Evolutionary conservation across 1,284 basidiomycete genomes (phyloP).

Genomic region (Austroboletus niveus): DNA sequence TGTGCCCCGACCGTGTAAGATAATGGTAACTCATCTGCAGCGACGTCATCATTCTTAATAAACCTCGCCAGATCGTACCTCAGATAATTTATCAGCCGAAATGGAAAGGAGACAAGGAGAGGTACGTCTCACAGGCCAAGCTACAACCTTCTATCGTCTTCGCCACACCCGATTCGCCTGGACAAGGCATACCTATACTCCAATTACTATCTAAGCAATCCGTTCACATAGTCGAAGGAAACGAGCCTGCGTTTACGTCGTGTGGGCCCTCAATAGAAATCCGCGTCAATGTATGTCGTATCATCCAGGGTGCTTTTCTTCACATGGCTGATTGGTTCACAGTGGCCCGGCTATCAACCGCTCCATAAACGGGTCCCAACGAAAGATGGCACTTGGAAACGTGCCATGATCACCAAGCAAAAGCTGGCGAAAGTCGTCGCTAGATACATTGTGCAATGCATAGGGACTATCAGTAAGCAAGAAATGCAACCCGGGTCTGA

Average conservation of each 20-base stretch:
- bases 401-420: constrained; percentile 59
- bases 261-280: constrained; percentile 70
- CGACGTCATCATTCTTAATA: constrained; percentile 15
- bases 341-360: constrained; percentile 72
- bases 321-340: background rate
- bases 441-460: constrained; percentile 41
- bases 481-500: constrained; percentile 10
- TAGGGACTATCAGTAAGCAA: constrained; percentile 2
- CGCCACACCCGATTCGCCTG: constrained; percentile 43
- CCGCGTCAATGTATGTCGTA: constrained; percentile 36
- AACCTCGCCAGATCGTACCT: constrained; percentile 48
- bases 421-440: constrained; percentile 62
- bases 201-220: constrained; percentile 44
- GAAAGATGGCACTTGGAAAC: constrained; percentile 65
- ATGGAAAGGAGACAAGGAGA: constrained; percentile 61
- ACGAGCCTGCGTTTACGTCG: constrained; percentile 58
- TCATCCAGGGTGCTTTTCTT: constrained; percentile 39
- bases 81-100: constrained; percentile 67
- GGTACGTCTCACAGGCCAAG: constrained; percentile 63
- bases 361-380: constrained; percentile 70
- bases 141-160: constrained; percentile 64
- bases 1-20: background rate
- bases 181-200: constrained; percentile 54
- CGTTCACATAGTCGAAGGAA: constrained; percentile 41
- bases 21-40: background rate